Conservation (phyloP, 2,329 filamentous ascomycete species). For the Monilinia fructigena region DNA sequence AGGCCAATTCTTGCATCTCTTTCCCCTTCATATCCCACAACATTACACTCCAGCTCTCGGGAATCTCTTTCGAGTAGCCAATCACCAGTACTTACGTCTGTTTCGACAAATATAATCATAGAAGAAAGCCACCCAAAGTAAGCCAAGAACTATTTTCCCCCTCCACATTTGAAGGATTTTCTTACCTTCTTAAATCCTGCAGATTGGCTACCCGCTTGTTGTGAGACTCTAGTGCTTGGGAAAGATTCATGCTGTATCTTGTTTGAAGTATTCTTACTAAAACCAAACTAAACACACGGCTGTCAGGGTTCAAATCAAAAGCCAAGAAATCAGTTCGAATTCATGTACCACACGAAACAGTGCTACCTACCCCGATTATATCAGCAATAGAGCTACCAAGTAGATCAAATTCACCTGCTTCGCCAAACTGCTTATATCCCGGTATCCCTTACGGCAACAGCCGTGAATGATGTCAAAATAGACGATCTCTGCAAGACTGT, state of each 20-base stretch:
- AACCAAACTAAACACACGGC: conserved; percentile 18
- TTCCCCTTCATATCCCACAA: neutral
- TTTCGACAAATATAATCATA: neutral
- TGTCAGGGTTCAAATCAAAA: conserved; percentile 1
- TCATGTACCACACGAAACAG: neutral
- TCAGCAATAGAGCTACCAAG: neutral
- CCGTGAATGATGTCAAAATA: conserved; percentile 23
- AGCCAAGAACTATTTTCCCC: neutral
- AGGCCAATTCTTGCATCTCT: neutral
- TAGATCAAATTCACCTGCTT: neutral
- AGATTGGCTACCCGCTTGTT: no score
- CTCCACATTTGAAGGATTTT: no score
- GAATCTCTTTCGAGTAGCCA: neutral
- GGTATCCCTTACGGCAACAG: neutral
- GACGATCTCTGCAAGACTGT: conserved; percentile 30
- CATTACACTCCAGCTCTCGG: neutral
- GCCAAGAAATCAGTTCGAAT: conserved; percentile 24
- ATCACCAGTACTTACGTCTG: neutral
- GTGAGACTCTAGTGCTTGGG: no score
- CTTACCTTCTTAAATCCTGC: no score
- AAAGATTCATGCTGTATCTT: no score
- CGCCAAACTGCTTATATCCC: no score
- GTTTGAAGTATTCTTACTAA: neutral
- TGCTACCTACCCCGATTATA: neutral
- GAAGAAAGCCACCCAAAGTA: conserved; percentile 1